Conservation (phyloP, 192 early-diverging fungal genomes). For the Borealophlyctis nickersoniae region DNA sequence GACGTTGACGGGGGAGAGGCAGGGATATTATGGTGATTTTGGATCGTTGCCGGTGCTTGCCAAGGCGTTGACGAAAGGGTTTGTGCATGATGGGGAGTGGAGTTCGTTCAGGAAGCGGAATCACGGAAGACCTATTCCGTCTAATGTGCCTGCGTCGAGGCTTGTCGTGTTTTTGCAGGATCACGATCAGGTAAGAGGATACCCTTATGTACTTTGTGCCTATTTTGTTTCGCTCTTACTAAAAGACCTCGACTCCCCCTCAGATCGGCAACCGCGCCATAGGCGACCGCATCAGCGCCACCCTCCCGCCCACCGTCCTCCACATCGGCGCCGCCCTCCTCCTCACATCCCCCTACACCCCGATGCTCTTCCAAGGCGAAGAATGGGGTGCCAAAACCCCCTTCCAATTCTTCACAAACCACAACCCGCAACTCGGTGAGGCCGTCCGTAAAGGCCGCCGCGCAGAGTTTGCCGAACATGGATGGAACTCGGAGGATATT, state of each 20-base stretch:
- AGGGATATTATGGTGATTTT: conserved; percentile 34
- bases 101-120: conserved; percentile 25
- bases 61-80: conserved; percentile 24
- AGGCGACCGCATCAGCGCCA: conserved; percentile 27
- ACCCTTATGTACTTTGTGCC: too few relatives aligned
- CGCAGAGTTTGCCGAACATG: conserved; percentile 31
- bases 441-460: conserved; percentile 26
- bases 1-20: conserved; percentile 24
- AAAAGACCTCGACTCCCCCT: background rate
- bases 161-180: conserved; percentile 29
- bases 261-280: conserved; percentile 32
- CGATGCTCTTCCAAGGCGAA: conserved; percentile 35
- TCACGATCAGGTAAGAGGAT: conserved; percentile 25
- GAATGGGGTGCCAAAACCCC: conserved; percentile 30
- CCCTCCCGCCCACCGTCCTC: conserved; percentile 5
- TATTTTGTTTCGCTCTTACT: background rate
- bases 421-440: conserved; percentile 31
- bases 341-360: conserved; percentile 26
- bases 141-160: conserved; percentile 21
- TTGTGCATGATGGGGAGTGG: conserved; percentile 34
- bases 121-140: conserved; percentile 22
- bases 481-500: conserved; percentile 30
- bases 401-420: conserved; percentile 33
- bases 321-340: conserved; percentile 26
- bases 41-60: conserved; percentile 26